Percentiles rank a stretch among this genome's conserved stretches.
These are phyloP conservation scores for Mortierella sp. DNA, from an alignment of 371 early-diverging fungal genomes.

Conservation along the genomic window DNA sequence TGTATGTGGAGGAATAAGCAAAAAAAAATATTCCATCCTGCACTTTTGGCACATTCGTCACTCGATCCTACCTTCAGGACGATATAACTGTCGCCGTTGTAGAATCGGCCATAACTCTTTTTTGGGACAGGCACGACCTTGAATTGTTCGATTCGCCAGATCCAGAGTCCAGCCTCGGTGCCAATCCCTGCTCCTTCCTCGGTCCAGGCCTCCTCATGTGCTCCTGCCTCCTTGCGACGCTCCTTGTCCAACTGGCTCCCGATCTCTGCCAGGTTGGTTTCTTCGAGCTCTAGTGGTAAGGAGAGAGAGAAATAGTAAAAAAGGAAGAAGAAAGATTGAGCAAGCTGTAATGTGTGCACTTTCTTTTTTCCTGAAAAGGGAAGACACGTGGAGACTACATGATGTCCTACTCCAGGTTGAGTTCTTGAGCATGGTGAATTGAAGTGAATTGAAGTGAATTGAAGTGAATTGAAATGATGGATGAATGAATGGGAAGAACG, in stretches of 20 bases:
- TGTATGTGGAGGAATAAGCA: too few relatives aligned
- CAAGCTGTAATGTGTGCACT: not conserved
- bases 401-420: constrained; percentile 59
- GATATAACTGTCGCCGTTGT: constrained; percentile 84
- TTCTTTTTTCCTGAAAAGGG: not conserved
- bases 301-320: not conserved
- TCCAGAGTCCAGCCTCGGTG: constrained; percentile 64
- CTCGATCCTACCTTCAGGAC: constrained; percentile 68
- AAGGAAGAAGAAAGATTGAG: not conserved
- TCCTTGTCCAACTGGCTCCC: constrained; percentile 77
- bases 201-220: constrained; percentile 78
- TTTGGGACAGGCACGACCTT: constrained; percentile 71
- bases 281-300: constrained; percentile 62
- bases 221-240: constrained; percentile 75
- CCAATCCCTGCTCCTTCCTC: constrained; percentile 50
- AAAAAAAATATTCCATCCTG: too few relatives aligned
- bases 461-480: not conserved
- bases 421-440: constrained; percentile 57
- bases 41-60: too few relatives aligned
- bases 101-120: constrained; percentile 76
- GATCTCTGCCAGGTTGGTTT: constrained; percentile 79
- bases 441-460: not conserved
- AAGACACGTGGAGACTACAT: not conserved
- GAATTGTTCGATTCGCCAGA: constrained; percentile 89
- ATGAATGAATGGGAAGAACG: not conserved